Conservation (phyloP, 495 filamentous ascomycete species). For the Talaromyces adpressus region DNA sequence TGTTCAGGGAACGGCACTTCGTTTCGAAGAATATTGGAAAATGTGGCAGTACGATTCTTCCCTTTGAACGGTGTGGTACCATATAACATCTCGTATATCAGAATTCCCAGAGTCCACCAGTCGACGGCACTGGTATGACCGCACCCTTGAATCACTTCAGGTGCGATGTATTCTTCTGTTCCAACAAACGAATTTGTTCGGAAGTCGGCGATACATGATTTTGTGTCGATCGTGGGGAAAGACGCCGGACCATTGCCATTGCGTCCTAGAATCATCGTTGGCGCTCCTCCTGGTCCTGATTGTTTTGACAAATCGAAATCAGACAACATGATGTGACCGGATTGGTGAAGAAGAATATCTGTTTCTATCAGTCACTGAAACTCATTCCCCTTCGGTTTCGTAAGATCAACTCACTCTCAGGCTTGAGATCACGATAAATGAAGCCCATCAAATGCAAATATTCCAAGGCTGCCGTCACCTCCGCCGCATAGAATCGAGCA, state of each 20-base stretch:
- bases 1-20: slow-evolving; percentile 94
- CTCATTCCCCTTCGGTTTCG: background rate
- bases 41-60: slow-evolving; percentile 96
- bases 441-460: slow-evolving; percentile 99
- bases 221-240: slow-evolving; percentile 92
- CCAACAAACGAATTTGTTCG: slow-evolving; percentile 97
- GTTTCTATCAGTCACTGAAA: background rate
- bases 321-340: slow-evolving; percentile 98
- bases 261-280: slow-evolving; percentile 92
- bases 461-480: slow-evolving; percentile 95
- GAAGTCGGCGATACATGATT: slow-evolving; percentile 97
- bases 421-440: slow-evolving; percentile 96
- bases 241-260: slow-evolving; percentile 73
- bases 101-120: slow-evolving; percentile 97
- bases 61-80: slow-evolving; percentile 98
- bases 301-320: slow-evolving; percentile 98
- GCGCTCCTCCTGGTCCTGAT: slow-evolving; percentile 90
- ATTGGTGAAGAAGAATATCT: slow-evolving; percentile 98
- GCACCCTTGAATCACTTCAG: slow-evolving; percentile 97
- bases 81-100: slow-evolving; percentile 99
- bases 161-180: slow-evolving; percentile 97
- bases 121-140: slow-evolving; percentile 97
- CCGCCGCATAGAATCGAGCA: slow-evolving; percentile 93
- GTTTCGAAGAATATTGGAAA: slow-evolving; percentile 93
- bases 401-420: slow-evolving; percentile 68